These are phyloP conservation scores for Salix koriyanagi DNA, from an alignment of 345 rosid species.

Conservation along the genomic window DNA sequence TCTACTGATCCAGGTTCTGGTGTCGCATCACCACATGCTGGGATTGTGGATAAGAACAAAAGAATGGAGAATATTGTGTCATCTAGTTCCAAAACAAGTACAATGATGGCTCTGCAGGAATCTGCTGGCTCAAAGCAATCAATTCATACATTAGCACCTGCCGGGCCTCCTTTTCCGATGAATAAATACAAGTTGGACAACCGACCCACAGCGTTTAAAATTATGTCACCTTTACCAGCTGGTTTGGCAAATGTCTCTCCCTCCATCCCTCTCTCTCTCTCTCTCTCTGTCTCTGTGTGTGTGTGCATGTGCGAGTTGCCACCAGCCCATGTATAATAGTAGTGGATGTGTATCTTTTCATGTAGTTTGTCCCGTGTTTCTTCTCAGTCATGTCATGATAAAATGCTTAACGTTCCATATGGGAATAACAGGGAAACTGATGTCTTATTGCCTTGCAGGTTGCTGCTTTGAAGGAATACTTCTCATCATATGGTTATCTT, in stretches of 20 bases:
- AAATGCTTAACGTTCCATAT: not conserved
- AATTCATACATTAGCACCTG: conserved; percentile 31
- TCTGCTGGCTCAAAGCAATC: conserved; percentile 41
- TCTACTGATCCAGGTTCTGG: conserved; percentile 38
- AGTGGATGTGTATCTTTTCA: not conserved
- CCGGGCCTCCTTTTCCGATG: conserved; percentile 29
- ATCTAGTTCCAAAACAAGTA: conserved; percentile 30
- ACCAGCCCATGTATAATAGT: not conserved
- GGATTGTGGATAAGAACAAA: conserved; percentile 39
- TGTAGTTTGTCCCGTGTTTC: too few relatives aligned
- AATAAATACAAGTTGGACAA: conserved; percentile 83
- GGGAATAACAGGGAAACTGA: conserved; percentile 12
- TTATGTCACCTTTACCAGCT: conserved; percentile 69
- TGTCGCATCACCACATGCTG: conserved; percentile 31
- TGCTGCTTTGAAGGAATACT: conserved; percentile 62
- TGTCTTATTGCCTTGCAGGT: conserved; percentile 38
- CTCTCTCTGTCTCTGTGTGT: not conserved
- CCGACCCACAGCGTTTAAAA: conserved; percentile 68
- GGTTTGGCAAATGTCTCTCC: conserved; percentile 67
- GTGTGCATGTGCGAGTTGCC: not conserved
- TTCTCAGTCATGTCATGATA: not conserved
- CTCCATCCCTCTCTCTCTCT: conserved; percentile 22
- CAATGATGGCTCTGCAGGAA: conserved; percentile 34
- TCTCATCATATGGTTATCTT: conserved; percentile 69
- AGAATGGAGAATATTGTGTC: conserved; percentile 35